phyloP scores from a whole-genome alignment of 139 green algal genomes.

The Auxenochlorella protothecoides region DNA sequence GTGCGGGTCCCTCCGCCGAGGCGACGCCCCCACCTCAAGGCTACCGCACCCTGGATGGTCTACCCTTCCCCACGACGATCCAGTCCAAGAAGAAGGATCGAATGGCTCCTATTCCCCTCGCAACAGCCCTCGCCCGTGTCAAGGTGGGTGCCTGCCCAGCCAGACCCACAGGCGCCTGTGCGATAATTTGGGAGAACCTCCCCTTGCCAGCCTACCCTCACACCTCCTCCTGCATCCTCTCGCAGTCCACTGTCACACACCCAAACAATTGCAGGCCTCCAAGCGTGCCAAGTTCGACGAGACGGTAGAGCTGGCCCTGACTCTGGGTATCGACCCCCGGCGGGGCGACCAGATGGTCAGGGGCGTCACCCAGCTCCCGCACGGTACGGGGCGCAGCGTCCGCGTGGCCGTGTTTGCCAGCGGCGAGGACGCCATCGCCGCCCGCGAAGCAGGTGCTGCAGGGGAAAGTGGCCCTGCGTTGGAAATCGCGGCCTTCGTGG shows the following conservation, averaged over 20 bases:
- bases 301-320: conserved; percentile 47
- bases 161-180: neutral
- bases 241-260: neutral
- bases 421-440: conserved; percentile 46
- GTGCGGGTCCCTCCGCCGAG: too few relatives aligned
- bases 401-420: conserved; percentile 79
- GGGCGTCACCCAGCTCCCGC: conserved; percentile 55
- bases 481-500: too few relatives aligned
- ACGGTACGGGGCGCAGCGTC: conserved; percentile 59
- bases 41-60: conserved; percentile 8
- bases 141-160: neutral
- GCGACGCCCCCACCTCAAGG: neutral
- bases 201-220: neutral
- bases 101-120: neutral
- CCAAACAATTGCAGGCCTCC: conserved; percentile 1
- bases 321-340: conserved; percentile 50
- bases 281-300: conserved; percentile 44
- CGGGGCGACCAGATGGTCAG: conserved; percentile 68
- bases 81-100: conserved; percentile 1
- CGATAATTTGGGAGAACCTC: neutral
- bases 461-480: too few relatives aligned
- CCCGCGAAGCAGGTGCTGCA: conserved; percentile 39
- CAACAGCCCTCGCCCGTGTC: neutral
- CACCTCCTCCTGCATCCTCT: neutral
- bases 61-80: conserved; percentile 13